phyloP scores from a whole-genome alignment of 495 filamentous ascomycete species.

The Penicillium goetzii region DNA sequence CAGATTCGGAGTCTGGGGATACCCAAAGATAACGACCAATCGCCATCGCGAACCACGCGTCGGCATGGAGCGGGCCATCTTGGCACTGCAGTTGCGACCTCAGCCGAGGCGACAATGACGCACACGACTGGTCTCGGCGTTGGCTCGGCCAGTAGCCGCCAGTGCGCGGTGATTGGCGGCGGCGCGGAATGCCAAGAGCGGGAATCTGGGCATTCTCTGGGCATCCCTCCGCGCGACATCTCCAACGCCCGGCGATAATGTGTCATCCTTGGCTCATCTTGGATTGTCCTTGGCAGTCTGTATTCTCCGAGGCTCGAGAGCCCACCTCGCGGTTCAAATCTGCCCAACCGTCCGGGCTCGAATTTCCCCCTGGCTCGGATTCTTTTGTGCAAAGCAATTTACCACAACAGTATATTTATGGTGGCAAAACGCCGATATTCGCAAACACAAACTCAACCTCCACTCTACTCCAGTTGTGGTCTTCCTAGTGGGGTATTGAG shows the following conservation, averaged over 20 bases:
- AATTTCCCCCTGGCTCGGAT: slow-evolving; percentile 36
- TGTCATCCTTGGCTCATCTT: slow-evolving; percentile 31
- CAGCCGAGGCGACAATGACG: slow-evolving; percentile 31
- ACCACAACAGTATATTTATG: slow-evolving; percentile 28
- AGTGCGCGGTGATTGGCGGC: slow-evolving; percentile 25
- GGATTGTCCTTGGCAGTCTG: slow-evolving; percentile 34
- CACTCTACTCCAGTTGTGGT: background rate
- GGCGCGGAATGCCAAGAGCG: slow-evolving; percentile 41
- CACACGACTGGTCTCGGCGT: slow-evolving; percentile 33
- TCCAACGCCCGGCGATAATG: slow-evolving; percentile 25
- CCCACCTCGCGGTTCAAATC: slow-evolving; percentile 34
- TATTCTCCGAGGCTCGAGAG: slow-evolving; percentile 31
- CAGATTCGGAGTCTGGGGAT: slow-evolving; percentile 23
- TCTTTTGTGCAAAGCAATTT: slow-evolving; percentile 22
- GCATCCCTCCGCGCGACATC: slow-evolving; percentile 18
- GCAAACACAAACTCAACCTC: background rate
- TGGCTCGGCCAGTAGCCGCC: slow-evolving; percentile 25
- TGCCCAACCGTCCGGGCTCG: slow-evolving; percentile 16
- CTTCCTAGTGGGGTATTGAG: background rate
- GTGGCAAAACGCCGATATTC: slow-evolving; percentile 9
- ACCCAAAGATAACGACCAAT: slow-evolving; percentile 18
- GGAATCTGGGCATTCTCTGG: slow-evolving; percentile 34
- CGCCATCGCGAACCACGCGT: slow-evolving; percentile 11
- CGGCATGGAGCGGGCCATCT: slow-evolving; percentile 21
- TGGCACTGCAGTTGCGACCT: slow-evolving; percentile 16